These are phyloP conservation scores for Mucor velutinosus DNA, from an alignment of 371 early-diverging fungal species.

Conservation along the genomic window DNA sequence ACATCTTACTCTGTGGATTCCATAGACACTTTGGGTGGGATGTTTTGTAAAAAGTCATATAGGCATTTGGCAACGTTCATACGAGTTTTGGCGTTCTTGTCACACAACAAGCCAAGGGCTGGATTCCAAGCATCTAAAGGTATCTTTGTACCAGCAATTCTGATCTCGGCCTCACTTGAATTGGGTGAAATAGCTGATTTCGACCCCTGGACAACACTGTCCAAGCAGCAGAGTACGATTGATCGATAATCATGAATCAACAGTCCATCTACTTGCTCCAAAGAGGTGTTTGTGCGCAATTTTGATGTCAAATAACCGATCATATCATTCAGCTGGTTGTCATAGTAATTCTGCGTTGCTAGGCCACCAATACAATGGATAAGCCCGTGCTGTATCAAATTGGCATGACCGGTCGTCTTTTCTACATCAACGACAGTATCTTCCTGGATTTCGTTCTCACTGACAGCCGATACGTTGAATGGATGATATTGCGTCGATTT, in stretches of 20 bases:
- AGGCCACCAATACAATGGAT: slow-evolving; percentile 70
- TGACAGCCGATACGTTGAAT: slow-evolving; percentile 9
- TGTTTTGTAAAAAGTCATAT: slow-evolving; percentile 1
- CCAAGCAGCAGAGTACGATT: slow-evolving; percentile 54
- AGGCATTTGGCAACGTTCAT: slow-evolving; percentile 9
- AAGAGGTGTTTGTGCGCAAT: slow-evolving; percentile 46
- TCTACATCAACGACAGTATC: not conserved
- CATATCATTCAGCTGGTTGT: slow-evolving; percentile 84
- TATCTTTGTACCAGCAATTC: not conserved
- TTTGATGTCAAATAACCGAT: slow-evolving; percentile 73
- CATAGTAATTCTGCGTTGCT: slow-evolving; percentile 80
- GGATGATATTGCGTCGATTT: slow-evolving; percentile 40
- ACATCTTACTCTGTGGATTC: slow-evolving; percentile 1
- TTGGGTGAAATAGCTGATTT: slow-evolving; percentile 10
- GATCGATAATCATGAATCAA: slow-evolving; percentile 50
- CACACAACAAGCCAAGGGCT: slow-evolving; percentile 18
- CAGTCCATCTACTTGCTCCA: slow-evolving; percentile 50
- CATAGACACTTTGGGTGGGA: not conserved
- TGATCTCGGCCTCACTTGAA: slow-evolving; percentile 6
- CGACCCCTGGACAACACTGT: slow-evolving; percentile 26
- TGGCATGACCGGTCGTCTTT: slow-evolving; percentile 30
- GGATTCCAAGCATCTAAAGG: slow-evolving; percentile 19
- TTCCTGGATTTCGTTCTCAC: not conserved
- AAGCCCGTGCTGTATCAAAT: slow-evolving; percentile 52
- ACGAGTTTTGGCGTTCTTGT: slow-evolving; percentile 21